phyloP scores from a whole-genome alignment of 148 eudicot species.

The Vaccinium corymbosum region DNA sequence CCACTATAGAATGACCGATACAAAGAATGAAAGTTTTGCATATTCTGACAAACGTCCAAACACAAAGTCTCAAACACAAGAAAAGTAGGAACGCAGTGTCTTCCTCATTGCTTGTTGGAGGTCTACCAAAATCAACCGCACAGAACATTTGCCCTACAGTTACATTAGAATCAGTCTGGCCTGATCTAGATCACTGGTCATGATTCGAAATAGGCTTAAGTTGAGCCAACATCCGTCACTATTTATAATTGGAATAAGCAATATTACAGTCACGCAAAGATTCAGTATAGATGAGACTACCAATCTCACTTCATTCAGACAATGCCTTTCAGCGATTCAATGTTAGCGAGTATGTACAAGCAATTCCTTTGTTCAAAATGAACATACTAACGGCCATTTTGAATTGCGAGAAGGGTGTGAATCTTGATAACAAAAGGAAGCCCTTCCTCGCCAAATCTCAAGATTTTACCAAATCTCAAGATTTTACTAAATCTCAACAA shows the following conservation, averaged over 20 bases:
- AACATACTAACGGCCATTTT: not conserved
- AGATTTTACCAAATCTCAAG: not conserved
- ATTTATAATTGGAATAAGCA: not conserved
- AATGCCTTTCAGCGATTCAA: not conserved
- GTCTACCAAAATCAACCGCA: not conserved
- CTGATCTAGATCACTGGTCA: not conserved
- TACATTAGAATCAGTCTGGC: not conserved
- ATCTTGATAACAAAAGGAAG: not conserved
- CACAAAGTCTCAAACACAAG: not conserved
- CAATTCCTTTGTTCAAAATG: not conserved
- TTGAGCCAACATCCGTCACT: not conserved
- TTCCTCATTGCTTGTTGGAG: not conserved
- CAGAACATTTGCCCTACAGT: not conserved
- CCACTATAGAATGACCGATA: not conserved
- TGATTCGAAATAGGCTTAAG: not conserved
- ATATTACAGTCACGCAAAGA: not conserved
- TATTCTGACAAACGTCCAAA: not conserved
- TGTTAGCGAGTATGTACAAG: no score
- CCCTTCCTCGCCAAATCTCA: not conserved
- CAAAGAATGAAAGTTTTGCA: no score
- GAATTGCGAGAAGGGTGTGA: not conserved
- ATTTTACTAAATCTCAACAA: not conserved
- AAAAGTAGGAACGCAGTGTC: not conserved
- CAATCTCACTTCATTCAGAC: not conserved
- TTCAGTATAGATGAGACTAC: not conserved